Conservation (phyloP, 2,329 filamentous ascomycete species). For the Mycocentrospora acerina region DNA sequence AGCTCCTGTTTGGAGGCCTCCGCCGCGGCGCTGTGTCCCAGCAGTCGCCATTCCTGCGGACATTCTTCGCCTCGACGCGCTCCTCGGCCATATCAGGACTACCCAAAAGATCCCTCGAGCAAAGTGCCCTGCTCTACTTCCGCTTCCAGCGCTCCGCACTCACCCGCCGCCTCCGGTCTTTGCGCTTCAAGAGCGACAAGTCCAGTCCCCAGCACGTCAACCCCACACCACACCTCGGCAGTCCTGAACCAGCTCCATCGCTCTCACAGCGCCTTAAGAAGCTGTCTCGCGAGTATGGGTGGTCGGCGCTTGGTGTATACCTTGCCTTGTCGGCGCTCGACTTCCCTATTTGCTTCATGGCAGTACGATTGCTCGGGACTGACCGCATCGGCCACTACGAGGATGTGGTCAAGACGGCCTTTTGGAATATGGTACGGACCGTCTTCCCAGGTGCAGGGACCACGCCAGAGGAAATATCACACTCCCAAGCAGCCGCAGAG, state of each 20-base stretch:
- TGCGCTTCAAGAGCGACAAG: constrained; percentile 42
- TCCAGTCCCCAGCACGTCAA: constrained; percentile 32
- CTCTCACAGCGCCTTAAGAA: constrained; percentile 75
- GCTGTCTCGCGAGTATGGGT: constrained; percentile 89
- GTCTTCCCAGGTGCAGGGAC: constrained; percentile 57
- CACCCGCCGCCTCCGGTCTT: constrained; percentile 30
- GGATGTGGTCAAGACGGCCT: constrained; percentile 64
- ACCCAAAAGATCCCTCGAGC: constrained; percentile 12
- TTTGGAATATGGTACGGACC: constrained; percentile 62
- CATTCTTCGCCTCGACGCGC: constrained; percentile 30
- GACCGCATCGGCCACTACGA: constrained; percentile 80
- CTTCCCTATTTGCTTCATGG: constrained; percentile 92
- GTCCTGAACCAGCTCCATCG: constrained; percentile 49
- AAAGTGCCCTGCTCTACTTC: constrained; percentile 13
- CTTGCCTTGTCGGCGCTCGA: constrained; percentile 79
- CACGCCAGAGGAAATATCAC: constrained; percentile 49
- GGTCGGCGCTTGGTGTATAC: constrained; percentile 91
- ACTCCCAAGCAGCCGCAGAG: constrained; percentile 39
- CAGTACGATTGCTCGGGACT: constrained; percentile 79
- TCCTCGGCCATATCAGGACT: constrained; percentile 8
- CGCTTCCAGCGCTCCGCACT: constrained; percentile 23
- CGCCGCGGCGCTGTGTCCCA: constrained; percentile 10
- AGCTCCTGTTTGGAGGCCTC: constrained; percentile 21
- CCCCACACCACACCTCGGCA: constrained; percentile 44
- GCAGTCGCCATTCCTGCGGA: constrained; percentile 15